phyloP scores from a whole-genome alignment of 139 green algal species.

The Chlamydomonas incerta region DNA sequence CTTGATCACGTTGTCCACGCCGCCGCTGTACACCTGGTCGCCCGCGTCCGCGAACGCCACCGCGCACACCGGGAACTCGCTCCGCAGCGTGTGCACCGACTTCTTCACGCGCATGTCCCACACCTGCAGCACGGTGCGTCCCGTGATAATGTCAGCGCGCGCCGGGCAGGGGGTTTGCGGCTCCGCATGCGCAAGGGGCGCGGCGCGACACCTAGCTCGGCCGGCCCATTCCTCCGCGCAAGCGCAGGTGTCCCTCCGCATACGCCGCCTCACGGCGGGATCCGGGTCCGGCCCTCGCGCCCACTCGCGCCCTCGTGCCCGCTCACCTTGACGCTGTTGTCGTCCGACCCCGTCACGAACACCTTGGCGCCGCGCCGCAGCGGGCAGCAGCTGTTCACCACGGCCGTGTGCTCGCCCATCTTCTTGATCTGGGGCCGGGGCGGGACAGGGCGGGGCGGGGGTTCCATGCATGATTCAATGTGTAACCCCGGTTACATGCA shows the following conservation, averaged over 20 bases:
- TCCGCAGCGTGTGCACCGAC: conserved; percentile 79
- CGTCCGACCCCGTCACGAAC: conserved; percentile 89
- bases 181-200: no score
- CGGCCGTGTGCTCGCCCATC: conserved; percentile 87
- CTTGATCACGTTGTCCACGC: conserved; percentile 91
- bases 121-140: conserved; percentile 74
- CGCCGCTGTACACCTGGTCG: conserved; percentile 91
- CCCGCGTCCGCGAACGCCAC: conserved; percentile 86
- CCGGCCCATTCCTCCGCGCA: no score
- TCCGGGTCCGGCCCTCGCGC: no score
- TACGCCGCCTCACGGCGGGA: no score
- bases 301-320: no score
- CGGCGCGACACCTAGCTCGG: no score
- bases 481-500: no score
- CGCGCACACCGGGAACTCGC: conserved; percentile 81
- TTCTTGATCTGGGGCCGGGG: conserved; percentile 79
- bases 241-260: no score
- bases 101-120: conserved; percentile 91
- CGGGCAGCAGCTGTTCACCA: conserved; percentile 93
- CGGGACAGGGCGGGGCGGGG: no score
- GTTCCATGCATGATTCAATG: no score
- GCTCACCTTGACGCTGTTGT: conserved; percentile 86
- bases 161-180: neutral
- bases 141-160: neutral
- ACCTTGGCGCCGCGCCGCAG: conserved; percentile 81